Percentiles rank a stretch among this genome's conserved stretches.
Conservation (phyloP, 176 grass and related monocot species). For the Oryza nivara region DNA sequence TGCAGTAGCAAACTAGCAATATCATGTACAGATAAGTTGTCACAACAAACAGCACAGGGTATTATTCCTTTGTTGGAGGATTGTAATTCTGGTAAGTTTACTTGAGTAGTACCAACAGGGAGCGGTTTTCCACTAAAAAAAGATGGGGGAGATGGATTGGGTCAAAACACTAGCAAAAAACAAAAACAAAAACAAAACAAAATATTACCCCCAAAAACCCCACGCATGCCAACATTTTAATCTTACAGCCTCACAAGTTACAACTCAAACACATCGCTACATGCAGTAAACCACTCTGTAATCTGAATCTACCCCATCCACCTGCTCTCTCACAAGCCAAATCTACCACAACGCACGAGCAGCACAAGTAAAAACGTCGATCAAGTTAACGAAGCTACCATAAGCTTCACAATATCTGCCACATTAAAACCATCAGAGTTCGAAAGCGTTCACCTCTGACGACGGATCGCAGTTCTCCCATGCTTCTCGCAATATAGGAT, state of each 20-base stretch:
- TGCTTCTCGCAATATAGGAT: too few relatives aligned
- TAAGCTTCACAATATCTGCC: background rate
- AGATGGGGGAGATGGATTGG: background rate
- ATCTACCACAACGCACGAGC: background rate
- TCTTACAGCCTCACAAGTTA: too few relatives aligned
- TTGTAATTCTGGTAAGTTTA: too few relatives aligned
- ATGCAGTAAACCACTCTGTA: background rate
- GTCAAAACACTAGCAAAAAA: background rate
- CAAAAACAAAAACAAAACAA: background rate
- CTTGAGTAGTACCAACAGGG: too few relatives aligned
- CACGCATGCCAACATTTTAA: background rate
- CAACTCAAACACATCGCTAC: background rate
- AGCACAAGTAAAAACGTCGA: background rate
- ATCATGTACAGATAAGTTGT: background rate
- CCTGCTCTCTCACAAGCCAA: background rate
- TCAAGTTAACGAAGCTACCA: background rate
- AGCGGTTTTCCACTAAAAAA: background rate
- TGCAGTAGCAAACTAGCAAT: background rate
- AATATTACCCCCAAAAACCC: background rate
- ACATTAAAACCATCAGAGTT: background rate
- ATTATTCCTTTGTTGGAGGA: background rate
- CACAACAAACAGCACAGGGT: conserved; percentile 26
- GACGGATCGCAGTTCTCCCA: background rate
- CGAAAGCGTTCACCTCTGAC: background rate
- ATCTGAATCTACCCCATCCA: conserved; percentile 7